phyloP scores from a whole-genome alignment of 2,329 filamentous ascomycete genomes.

The Cephalotrichum gorgonifer region DNA sequence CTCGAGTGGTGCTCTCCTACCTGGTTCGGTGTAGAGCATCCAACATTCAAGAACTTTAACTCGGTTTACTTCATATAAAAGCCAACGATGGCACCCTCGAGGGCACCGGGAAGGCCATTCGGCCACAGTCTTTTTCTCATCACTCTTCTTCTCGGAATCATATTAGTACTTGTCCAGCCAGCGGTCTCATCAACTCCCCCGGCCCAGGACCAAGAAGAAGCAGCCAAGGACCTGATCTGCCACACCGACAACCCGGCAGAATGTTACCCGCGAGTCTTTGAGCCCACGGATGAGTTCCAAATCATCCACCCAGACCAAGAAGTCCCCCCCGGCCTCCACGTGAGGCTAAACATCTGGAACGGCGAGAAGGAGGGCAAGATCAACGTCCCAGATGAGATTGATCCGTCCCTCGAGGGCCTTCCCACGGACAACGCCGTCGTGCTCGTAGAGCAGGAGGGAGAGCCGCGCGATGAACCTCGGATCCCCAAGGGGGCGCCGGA shows the following conservation, averaged over 20 bases:
- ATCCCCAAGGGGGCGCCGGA: conserved; percentile 40
- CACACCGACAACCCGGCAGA: conserved; percentile 48
- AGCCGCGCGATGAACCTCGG: conserved; percentile 17
- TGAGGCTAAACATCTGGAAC: conserved; percentile 54
- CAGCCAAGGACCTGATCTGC: conserved; percentile 51
- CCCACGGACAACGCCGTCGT: conserved; percentile 42
- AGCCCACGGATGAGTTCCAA: conserved; percentile 55
- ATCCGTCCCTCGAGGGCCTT: conserved; percentile 36
- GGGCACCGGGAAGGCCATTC: not conserved
- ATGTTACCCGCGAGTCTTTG: conserved; percentile 57
- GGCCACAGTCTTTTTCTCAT: not conserved
- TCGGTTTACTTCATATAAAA: not conserved
- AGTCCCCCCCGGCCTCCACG: conserved; percentile 53
- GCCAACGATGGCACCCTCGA: conserved; percentile 2
- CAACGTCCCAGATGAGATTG: conserved; percentile 44
- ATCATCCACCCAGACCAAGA: conserved; percentile 53
- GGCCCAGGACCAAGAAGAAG: conserved; percentile 14
- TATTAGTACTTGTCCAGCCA: conserved; percentile 8
- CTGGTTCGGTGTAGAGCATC: not conserved
- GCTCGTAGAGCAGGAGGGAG: conserved; percentile 38
- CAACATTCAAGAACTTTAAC: not conserved
- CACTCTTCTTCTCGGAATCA: not conserved
- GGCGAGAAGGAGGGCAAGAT: conserved; percentile 57
- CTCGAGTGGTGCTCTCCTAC: not conserved
- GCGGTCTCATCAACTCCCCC: conserved; percentile 18